These are phyloP conservation scores for Huntiella omanensis DNA, from an alignment of 2,329 filamentous ascomycete species.

Conservation along the genomic window DNA sequence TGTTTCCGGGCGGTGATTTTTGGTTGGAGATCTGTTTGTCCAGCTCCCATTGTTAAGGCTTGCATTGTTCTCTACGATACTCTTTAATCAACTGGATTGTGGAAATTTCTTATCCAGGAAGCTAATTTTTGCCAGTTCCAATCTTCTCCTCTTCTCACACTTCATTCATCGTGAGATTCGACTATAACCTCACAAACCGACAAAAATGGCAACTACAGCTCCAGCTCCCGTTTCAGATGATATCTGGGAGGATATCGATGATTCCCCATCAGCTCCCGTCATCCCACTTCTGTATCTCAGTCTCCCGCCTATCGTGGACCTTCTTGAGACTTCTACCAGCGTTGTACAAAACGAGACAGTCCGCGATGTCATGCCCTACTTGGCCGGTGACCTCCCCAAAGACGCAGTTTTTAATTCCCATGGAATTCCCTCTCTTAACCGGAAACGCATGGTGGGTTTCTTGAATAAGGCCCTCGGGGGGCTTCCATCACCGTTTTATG, in stretches of 20 bases:
- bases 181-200: no score
- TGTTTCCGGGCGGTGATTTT: no score
- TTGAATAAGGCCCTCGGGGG: conserved; percentile 36
- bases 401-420: conserved; percentile 44
- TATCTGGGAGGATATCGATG: conserved; percentile 11
- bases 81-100: no score
- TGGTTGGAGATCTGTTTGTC: no score
- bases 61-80: no score
- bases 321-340: conserved; percentile 48
- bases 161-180: no score
- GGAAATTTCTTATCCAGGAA: no score
- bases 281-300: conserved; percentile 39
- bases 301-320: conserved; percentile 44
- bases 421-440: conserved; percentile 58
- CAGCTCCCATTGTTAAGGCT: no score
- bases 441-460: conserved; percentile 41
- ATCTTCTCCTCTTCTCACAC: no score
- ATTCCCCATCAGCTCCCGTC: not conserved
- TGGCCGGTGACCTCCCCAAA: conserved; percentile 25
- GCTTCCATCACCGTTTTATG: conserved; percentile 52
- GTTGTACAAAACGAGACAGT: conserved; percentile 49
- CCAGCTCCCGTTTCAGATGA: not conserved
- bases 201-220: no score
- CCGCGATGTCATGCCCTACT: conserved; percentile 47
- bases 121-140: no score